A percentile compares a stretch with the other conserved stretches of the same genome.
Conservation (phyloP, 805 yeast genomes). For the Cyberlindnera mrakii region DNA sequence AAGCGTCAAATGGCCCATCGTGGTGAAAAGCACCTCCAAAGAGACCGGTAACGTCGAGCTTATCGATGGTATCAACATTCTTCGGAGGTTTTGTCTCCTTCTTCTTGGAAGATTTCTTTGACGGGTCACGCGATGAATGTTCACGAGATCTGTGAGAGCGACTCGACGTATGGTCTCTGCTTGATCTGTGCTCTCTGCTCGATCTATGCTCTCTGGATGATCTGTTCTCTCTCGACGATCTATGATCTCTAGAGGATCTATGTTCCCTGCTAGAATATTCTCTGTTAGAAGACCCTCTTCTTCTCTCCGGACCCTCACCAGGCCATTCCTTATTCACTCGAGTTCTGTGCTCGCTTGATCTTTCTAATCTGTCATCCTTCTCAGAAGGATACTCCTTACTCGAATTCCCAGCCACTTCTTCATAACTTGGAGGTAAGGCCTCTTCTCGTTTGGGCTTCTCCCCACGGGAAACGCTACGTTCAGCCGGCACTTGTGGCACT, state of each 20-base stretch:
- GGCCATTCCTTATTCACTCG: conserved; percentile 18
- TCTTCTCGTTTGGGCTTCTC: conserved; percentile 25
- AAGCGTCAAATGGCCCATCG: conserved; percentile 98
- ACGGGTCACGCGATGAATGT: conserved; percentile 9
- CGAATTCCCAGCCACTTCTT: conserved; percentile 53
- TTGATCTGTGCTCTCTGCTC: conserved; percentile 1
- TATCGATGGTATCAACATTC: conserved; percentile 90
- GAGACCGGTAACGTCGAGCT: conserved; percentile 90
- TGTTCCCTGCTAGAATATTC: conserved; percentile 11
- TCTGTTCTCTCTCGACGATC: conserved; percentile 10
- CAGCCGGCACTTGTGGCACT: conserved; percentile 20
- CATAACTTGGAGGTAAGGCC: conserved; percentile 47
- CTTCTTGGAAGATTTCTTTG: conserved; percentile 23
- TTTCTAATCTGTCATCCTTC: conserved; percentile 24
- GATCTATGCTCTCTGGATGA: conserved; percentile 2
- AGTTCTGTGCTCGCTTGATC: conserved; percentile 9
- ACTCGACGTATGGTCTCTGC: conserved; percentile 9
- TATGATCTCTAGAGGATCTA: conserved; percentile 7
- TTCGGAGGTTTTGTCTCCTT: conserved; percentile 48
- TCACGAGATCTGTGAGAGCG: conserved; percentile 3
- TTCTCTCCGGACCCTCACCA: conserved; percentile 11
- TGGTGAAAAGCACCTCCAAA: conserved; percentile 96
- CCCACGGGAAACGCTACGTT: conserved; percentile 14
- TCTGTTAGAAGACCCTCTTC: not conserved
- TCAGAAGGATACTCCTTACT: conserved; percentile 48